phyloP scores from a whole-genome alignment of 2,329 filamentous ascomycete genomes.

The Botrytis galanthina region DNA sequence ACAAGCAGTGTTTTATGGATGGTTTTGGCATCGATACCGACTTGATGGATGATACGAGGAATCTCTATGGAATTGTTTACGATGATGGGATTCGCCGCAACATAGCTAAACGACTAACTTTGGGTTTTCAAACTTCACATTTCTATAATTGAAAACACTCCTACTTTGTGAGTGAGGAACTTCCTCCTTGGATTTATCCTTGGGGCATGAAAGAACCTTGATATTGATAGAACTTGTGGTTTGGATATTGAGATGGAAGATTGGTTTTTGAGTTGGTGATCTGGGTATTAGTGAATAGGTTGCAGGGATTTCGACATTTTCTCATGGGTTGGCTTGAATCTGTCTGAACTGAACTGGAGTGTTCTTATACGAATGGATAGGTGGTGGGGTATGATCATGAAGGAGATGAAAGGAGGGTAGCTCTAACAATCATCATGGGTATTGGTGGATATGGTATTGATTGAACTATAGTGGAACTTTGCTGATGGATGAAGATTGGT shows the following conservation, averaged over 20 bases:
- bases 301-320: neutral
- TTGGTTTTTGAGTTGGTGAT: neutral
- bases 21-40: neutral
- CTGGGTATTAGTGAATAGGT: neutral
- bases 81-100: neutral
- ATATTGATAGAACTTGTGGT: neutral
- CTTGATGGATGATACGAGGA: neutral
- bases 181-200: slow-evolving; percentile 9
- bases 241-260: neutral
- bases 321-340: neutral
- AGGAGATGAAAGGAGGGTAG: neutral
- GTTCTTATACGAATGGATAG: neutral
- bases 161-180: slow-evolving; percentile 14
- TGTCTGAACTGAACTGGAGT: neutral
- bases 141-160: slow-evolving; percentile 8
- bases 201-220: slow-evolving; percentile 17
- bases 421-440: neutral
- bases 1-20: neutral
- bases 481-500: neutral
- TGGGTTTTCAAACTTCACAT: neutral
- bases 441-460: neutral
- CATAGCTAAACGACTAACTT: neutral
- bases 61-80: neutral
- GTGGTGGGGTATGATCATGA: neutral
- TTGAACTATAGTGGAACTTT: neutral